phyloP scores from a whole-genome alignment of 2,329 filamentous ascomycete genomes.

The Colletotrichum godetiae region DNA sequence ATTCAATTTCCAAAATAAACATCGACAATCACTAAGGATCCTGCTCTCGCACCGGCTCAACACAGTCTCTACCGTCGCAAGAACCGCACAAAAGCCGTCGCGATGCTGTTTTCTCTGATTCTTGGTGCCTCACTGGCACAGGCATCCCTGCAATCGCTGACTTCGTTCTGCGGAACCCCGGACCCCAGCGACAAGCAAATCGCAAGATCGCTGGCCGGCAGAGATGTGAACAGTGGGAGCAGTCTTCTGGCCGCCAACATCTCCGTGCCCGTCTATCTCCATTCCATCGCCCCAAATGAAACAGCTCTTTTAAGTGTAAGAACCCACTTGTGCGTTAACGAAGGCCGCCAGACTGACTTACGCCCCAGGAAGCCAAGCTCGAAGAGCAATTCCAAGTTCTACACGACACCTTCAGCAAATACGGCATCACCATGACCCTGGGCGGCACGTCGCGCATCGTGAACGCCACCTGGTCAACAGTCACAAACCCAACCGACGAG shows the following conservation, averaged over 20 bases:
- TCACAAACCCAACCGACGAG: conserved; percentile 39
- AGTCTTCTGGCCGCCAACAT: neutral
- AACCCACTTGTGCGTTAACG: neutral
- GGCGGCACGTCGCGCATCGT: conserved; percentile 43
- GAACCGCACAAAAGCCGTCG: neutral
- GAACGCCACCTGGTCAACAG: conserved; percentile 43
- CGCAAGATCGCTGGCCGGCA: neutral
- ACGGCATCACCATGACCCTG: conserved; percentile 44
- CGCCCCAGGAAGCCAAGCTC: conserved; percentile 35
- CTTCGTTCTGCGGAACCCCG: neutral
- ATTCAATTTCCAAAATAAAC: too few relatives aligned
- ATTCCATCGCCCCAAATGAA: neutral
- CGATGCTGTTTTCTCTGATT: neutral
- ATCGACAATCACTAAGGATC: too few relatives aligned
- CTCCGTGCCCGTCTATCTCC: neutral
- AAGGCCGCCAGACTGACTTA: neutral
- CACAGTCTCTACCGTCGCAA: neutral
- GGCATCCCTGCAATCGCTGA: neutral
- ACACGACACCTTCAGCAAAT: conserved; percentile 40
- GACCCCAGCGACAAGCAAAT: neutral
- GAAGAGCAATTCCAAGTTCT: conserved; percentile 41
- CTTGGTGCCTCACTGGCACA: neutral
- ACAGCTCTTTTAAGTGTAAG: neutral
- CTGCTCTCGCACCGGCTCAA: neutral
- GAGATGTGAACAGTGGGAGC: neutral